Percentiles rank a stretch among this genome's conserved stretches.
Evolutionary conservation across 2,329 filamentous ascomycete genomes (phyloP).

Genomic region (Teratosphaeria zuluensis): DNA sequence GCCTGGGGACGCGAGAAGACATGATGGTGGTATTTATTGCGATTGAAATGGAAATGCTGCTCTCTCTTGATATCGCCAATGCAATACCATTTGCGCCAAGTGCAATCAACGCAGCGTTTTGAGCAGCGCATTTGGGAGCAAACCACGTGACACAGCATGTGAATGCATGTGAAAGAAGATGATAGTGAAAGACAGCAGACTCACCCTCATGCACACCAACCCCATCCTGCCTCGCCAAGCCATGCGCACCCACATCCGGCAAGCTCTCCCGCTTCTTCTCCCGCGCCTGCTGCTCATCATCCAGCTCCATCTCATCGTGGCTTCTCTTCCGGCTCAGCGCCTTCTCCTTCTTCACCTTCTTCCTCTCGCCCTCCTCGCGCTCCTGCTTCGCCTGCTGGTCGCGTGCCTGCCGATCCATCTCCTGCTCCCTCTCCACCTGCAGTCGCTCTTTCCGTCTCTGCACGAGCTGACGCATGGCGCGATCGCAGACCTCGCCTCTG

Average conservation of each 20-base stretch:
- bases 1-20: background rate
- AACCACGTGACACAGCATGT: background rate
- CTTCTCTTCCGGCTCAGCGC: slow-evolving; percentile 16
- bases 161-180: background rate
- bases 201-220: slow-evolving; percentile 49
- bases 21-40: background rate
- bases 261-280: slow-evolving; percentile 58
- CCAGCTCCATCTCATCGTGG: slow-evolving; percentile 28
- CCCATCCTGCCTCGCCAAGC: slow-evolving; percentile 54
- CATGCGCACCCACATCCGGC: slow-evolving; percentile 51
- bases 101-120: background rate
- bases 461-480: slow-evolving; percentile 62
- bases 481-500: slow-evolving; percentile 58
- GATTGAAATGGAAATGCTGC: no score
- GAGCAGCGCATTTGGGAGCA: background rate
- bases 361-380: slow-evolving; percentile 9
- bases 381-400: slow-evolving; percentile 32
- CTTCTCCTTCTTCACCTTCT: slow-evolving; percentile 19
- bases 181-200: slow-evolving; percentile 13
- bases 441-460: slow-evolving; percentile 53
- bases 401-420: slow-evolving; percentile 40
- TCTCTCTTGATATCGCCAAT: background rate
- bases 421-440: slow-evolving; percentile 44
- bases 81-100: background rate
- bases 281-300: slow-evolving; percentile 39